These are phyloP conservation scores for Amanita fuliginea DNA, from an alignment of 768 basidiomycete genomes.

Conservation along the genomic window DNA sequence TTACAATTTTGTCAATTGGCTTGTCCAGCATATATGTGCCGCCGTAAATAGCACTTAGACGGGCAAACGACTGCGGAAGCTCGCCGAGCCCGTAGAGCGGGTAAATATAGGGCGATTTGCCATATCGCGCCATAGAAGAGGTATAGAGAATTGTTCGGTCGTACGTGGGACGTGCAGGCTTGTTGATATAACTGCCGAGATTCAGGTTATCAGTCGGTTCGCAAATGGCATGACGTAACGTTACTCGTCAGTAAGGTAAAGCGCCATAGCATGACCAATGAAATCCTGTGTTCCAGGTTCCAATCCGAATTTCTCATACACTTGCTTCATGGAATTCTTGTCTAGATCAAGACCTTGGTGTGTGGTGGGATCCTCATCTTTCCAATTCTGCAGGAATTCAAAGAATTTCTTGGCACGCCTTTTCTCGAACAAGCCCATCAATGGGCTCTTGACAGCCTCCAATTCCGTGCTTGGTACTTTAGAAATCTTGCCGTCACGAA, in stretches of 20 bases:
- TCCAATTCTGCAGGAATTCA: conserved; percentile 92
- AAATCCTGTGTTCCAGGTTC: conserved; percentile 98
- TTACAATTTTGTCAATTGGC: conserved; percentile 81
- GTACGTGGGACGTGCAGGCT: conserved; percentile 83
- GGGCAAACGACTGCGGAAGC: conserved; percentile 96
- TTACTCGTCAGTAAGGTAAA: conserved; percentile 96
- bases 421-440: conserved; percentile 99
- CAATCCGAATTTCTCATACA: conserved; percentile 95
- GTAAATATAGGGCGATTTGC: conserved; percentile 99
- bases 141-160: conserved; percentile 97
- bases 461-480: conserved; percentile 97
- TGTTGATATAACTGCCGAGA: conserved; percentile 71
- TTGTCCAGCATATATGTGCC: conserved; percentile 99
- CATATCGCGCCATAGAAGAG: conserved; percentile 96
- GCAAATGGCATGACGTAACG: conserved; percentile 17
- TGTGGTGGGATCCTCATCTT: conserved; percentile 88
- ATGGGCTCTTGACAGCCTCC: conserved; percentile 88
- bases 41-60: conserved; percentile 96
- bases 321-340: conserved; percentile 82
- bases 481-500: conserved; percentile 91
- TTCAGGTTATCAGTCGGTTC: conserved; percentile 1
- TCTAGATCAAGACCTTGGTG: conserved; percentile 93
- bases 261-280: conserved; percentile 98
- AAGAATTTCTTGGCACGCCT: conserved; percentile 98
- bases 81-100: conserved; percentile 98